Base-by-base conservation (phyloP, 805 yeast species). In the Jamesozyma piceae region DNA sequence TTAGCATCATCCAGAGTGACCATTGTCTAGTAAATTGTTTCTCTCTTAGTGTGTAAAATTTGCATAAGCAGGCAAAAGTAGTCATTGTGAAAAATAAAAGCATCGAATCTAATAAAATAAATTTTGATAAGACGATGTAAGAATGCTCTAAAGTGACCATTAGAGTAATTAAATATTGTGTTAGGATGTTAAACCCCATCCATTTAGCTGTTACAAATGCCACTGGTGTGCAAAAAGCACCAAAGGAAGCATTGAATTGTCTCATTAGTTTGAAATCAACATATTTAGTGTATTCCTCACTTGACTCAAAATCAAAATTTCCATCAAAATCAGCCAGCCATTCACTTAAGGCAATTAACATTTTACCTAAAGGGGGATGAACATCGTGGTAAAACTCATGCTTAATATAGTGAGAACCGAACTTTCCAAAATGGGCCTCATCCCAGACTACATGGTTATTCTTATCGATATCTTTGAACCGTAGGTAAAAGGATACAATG, bases 381-480 rank as follows among this genome's bases (percentile, higher is more conserved):
- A 90, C 96, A 64, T 90, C 98, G 60, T 86, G 94, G 63, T 89
- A 90, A 60, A 84, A 87, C 55, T 86, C 95, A 52, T 86, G 92
- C 53, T 75, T 80, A 48, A 90, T 69, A 64, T 90, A 90, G 62
- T 86, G 82, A 11, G 95, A 81, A 27, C 97, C 97, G 62, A 90
- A 90, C 62, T 90, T 92, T 40, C 97, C 98, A 63, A 90, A 90
- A 68, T 89, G 96, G 33, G 96, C 97, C 62, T 88, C 97, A 66
- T 88, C 97, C 97, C 97, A 89, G 37, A 92, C 92, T 26, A 92
- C 97, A 43, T 74, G 71, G 43, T 74, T 70, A 47, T 86, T 83
- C 43, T 73, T 69, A 42, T 84, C 82, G 51, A 90, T 82, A 48
- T 73, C 69, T 66, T 84, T 80, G 62, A 88, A 76, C 53, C 97